Base-by-base conservation (phyloP, 2,329 filamentous ascomycete species). In the Cercospora sesami region DNA sequence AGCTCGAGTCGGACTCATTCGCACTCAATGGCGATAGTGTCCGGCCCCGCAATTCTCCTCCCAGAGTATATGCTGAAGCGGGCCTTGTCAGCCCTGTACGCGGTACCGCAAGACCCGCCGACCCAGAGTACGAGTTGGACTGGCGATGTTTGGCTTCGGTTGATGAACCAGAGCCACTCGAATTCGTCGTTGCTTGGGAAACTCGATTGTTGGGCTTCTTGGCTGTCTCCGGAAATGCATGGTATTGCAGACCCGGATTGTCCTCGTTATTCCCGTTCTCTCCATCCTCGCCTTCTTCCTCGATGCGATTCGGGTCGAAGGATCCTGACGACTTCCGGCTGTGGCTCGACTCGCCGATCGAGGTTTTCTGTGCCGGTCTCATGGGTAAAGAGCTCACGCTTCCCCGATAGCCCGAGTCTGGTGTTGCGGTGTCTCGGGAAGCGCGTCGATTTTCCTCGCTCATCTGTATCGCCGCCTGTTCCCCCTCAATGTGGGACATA, bases 61-160 rank as follows among this genome's bases (percentile, higher is more conserved):
- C 86, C 14, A 87, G 84, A 2, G 92, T 95, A 78, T 93, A 94
- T 5, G 90, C 84, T 12, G 94, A 97, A 26, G 85, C 85, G 5
- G 93, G 93, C 62, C 94, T 48, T 48, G 68, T 26, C 45, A 71
- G 57, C 33, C 64, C 62, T 48, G 66, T 87, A 75, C 80, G 87
- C 72, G 85, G 82, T 67, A 82, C 73, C 26, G 69, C 68, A 23
- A 75, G 66, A 18, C 65, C 68, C 18, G 68, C 68, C 70, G 71
- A 80, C 39, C 58, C 77, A 64, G 65, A 66, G 63, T 73, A 78
- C 67, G 76, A 80, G 28, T 65, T 57, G 3, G 64, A 68, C 4
- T 58, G 14, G 12, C 68, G 68, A 63, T 68, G 68, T 57, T 71
- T 68, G 28, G 65, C 68, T 36, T 69, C 68, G 18, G 67, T 69